Percentiles rank a stretch among this genome's conserved stretches.
Conservation (phyloP, 2,329 filamentous ascomycete species). For the Colletotrichum phormii region DNA sequence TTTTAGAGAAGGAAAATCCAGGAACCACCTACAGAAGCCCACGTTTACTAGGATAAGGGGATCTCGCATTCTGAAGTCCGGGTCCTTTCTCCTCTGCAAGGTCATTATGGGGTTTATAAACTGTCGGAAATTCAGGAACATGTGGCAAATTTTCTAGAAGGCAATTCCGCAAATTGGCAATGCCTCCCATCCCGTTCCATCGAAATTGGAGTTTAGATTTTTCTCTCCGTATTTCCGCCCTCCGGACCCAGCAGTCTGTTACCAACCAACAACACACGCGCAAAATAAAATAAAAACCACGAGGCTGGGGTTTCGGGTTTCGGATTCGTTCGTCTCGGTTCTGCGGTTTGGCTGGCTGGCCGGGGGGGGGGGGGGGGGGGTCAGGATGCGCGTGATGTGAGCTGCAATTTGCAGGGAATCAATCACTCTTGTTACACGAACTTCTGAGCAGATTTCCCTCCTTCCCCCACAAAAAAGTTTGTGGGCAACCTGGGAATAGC, state of each 20-base stretch:
- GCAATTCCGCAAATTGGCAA: too few relatives aligned
- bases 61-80: conserved; percentile 4
- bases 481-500: conserved; percentile 8
- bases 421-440: neutral
- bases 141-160: neutral
- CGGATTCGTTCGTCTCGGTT: neutral
- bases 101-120: neutral
- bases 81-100: neutral
- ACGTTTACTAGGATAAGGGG: conserved; percentile 7
- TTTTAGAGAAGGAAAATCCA: neutral
- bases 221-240: neutral
- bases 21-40: neutral
- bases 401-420: neutral
- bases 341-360: too few relatives aligned
- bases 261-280: conserved; percentile 5
- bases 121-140: neutral
- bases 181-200: conserved; percentile 14
- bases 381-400: neutral
- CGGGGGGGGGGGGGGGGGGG: too few relatives aligned
- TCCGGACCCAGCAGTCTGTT: neutral
- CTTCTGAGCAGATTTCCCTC: neutral
- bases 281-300: neutral
- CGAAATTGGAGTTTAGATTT: neutral
- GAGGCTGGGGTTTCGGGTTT: neutral
- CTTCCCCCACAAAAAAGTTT: neutral